Evolutionary conservation across 495 filamentous ascomycete genomes (phyloP), one percentile per base, ranked within the genome.

Genomic region (Neurospora tetrasperma): DNA sequence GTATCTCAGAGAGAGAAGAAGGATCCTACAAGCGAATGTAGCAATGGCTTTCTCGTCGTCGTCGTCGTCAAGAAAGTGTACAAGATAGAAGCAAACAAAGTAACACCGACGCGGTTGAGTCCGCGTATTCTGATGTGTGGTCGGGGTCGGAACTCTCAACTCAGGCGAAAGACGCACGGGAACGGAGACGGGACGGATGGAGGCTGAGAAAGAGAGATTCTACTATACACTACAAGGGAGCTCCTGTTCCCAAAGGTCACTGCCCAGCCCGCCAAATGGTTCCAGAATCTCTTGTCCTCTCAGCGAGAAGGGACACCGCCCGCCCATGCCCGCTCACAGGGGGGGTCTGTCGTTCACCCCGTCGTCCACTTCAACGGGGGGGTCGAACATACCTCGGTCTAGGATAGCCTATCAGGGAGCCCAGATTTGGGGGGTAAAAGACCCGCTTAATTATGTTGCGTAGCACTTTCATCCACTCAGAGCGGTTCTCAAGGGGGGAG

Each of bases 371-470:
- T 66, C 54, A 4, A 38, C 4, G 27, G 27, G 72, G 43, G 20
- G 27, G 35, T 69, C 54, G 62, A 69, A 41, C 20, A 44, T 7
- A 27, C 27, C 27, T 31, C 27, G 27, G 59, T 31, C 12, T 44
- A 31, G 27, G 27, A 31, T 31, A 54, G 31, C 72, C 72, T 70
- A 73, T 73, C 68, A 73, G 68, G 66, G 31, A 39, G 9, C 59
- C 41, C 23, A 66, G 72, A 40, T 72, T 35, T 31, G 38, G 20
- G 20, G 31, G 12, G 59, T 23, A 23, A 23, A 27, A 3, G 71
- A 69, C 59, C 71, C 71, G 59, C 71, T 72, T 69, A 31, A 71
- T 66, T 66, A 66, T 66, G 54, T 31, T 14, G 54, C 54, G 27
- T 14, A 66, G 27, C 27, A 14, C 35, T 66, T 20, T 27, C 54